phyloP scores from a whole-genome alignment of 2,329 filamentous ascomycete genomes.

The Colletotrichum tabaci region DNA sequence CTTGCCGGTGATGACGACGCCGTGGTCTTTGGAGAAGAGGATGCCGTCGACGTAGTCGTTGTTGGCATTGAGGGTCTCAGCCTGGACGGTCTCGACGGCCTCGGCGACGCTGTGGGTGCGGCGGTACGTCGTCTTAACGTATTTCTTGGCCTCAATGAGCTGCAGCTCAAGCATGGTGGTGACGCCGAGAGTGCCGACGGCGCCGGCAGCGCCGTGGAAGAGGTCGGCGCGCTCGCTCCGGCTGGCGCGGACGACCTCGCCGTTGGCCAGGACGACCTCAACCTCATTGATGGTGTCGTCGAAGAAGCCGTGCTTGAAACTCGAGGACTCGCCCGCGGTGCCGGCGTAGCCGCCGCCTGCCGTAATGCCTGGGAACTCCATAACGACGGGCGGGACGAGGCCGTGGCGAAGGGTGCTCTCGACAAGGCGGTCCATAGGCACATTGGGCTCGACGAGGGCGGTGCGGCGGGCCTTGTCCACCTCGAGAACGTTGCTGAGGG shows the following conservation, averaged over 20 bases:
- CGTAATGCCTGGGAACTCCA: constrained; percentile 84
- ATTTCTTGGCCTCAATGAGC: constrained; percentile 72
- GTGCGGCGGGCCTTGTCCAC: constrained; percentile 70
- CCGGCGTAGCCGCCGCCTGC: constrained; percentile 80
- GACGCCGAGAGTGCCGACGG: constrained; percentile 78
- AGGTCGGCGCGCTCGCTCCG: constrained; percentile 64
- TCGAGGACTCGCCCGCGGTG: constrained; percentile 79
- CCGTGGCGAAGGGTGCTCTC: constrained; percentile 75
- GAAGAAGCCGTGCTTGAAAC: constrained; percentile 81
- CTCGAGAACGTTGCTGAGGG: constrained; percentile 73
- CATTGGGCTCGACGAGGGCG: constrained; percentile 82
- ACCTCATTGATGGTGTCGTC: constrained; percentile 74
- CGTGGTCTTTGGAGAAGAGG: constrained; percentile 72
- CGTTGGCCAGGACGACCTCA: constrained; percentile 80
- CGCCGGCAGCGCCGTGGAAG: constrained; percentile 76
- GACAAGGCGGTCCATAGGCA: constrained; percentile 81
- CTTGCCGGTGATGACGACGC: constrained; percentile 76
- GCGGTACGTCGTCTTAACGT: constrained; percentile 75
- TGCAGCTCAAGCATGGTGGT: constrained; percentile 77
- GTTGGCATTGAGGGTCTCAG: constrained; percentile 58
- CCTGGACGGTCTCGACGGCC: constrained; percentile 64
- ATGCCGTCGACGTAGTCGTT: constrained; percentile 84
- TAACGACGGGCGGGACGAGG: constrained; percentile 79
- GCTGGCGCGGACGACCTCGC: constrained; percentile 71
- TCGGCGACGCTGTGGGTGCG: constrained; percentile 64